phyloP scores from a whole-genome alignment of 169 alveolate genomes.

The Miamiensis avidus region DNA sequence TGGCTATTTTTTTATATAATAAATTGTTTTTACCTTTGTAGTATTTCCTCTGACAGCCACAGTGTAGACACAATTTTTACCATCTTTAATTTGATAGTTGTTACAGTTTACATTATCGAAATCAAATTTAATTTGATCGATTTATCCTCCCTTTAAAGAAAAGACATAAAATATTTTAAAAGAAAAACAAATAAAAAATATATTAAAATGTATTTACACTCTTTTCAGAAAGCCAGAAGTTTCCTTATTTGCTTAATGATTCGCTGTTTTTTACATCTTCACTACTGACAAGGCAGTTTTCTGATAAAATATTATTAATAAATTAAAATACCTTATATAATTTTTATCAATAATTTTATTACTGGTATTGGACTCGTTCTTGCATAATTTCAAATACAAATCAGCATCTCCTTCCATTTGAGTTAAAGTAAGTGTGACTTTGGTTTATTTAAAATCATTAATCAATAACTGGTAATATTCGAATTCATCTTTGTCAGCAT shows the following conservation, averaged over 20 bases:
- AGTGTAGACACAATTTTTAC: background rate
- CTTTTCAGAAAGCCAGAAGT: background rate
- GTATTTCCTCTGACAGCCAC: background rate
- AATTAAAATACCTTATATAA: too few species aligned
- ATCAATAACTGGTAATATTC: background rate
- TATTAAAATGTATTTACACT: too few species aligned
- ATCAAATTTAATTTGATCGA: background rate
- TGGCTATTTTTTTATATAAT: too few species aligned
- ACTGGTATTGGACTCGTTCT: background rate
- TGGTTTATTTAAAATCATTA: background rate
- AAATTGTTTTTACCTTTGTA: too few species aligned
- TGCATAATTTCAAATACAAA: background rate
- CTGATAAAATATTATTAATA: background rate
- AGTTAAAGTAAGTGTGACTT: background rate
- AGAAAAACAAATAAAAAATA: too few species aligned
- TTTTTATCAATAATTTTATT: too few species aligned
- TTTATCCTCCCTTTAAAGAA: background rate
- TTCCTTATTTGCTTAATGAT: background rate
- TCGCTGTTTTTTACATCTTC: background rate
- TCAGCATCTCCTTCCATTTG: background rate
- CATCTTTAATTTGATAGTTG: background rate
- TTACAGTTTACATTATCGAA: background rate
- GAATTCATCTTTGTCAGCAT: background rate
- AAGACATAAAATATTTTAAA: too few species aligned
- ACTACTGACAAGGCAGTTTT: background rate